A percentile compares a stretch with the other conserved stretches of the same genome.
phyloP scores from a whole-genome alignment of 768 basidiomycete genomes.

The Dentipellis fragilis region DNA sequence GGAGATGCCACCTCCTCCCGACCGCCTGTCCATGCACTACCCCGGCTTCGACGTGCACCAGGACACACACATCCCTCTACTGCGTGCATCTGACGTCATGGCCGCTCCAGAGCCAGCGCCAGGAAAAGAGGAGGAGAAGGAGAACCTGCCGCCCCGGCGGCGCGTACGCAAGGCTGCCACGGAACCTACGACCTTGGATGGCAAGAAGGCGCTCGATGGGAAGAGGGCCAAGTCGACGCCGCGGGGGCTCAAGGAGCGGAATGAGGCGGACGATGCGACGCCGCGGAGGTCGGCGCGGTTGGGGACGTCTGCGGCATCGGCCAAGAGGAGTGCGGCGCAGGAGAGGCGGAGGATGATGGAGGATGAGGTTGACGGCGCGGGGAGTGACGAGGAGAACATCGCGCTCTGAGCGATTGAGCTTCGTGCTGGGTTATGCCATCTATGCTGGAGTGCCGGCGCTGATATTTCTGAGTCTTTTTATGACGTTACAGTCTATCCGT shows the following conservation, averaged over 20 bases:
- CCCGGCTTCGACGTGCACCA: conserved; percentile 13
- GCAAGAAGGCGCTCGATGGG: neutral
- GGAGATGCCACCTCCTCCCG: conserved; percentile 5
- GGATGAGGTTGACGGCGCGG: neutral
- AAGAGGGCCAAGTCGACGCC: neutral
- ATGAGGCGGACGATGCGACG: neutral
- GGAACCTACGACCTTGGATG: neutral
- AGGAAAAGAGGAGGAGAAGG: conserved; percentile 9
- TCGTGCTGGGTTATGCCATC: no score
- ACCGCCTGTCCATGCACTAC: conserved; percentile 12
- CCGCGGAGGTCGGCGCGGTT: conserved; percentile 1
- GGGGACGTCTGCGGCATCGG: neutral
- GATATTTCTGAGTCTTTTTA: no score
- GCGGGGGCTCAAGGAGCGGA: neutral
- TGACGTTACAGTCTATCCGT: no score
- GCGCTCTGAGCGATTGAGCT: neutral
- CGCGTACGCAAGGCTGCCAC: neutral
- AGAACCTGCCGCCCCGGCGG: conserved; percentile 11
- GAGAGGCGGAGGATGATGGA: neutral
- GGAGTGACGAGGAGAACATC: neutral
- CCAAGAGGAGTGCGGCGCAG: neutral
- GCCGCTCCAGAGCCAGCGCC: neutral
- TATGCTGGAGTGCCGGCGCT: no score
- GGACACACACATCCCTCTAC: conserved; percentile 14
- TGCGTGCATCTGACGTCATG: conserved; percentile 1